Base-by-base conservation (phyloP, 805 yeast species). In the Metschnikowia anglica region DNA sequence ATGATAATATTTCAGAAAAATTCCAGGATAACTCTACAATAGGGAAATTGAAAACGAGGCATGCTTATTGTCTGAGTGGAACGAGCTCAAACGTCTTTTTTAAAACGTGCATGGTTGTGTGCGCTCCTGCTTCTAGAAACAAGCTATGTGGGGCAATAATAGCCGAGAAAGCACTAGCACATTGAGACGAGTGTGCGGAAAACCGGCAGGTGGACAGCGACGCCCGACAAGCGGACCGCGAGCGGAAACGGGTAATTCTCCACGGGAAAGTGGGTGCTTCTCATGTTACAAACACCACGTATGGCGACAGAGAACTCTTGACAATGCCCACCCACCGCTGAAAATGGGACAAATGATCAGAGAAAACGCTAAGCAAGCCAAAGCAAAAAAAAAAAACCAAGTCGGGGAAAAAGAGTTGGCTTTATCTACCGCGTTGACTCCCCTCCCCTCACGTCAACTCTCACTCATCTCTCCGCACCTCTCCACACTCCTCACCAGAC, bases 91-190 rank as follows among this genome's bases (percentile, higher is more conserved):
- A 3, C 17, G 4, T 21, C 24, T 18, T 20, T 18, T 20, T 12
- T 18, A 9, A 5, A 11, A 23, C 31, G 34, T 18, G 24, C 31
- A 27, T 27, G 19, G 16, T 9, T 11, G 32, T 25, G 21, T 27
- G 21, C 28, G 5, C 19, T 13, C 16, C 20, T n/a, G 33, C 40
- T 37, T 35, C 34, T 37, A 37, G 40, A 37, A 37, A 20, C n/a
- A n/a, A n/a, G n/a, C n/a, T n/a, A n/a, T n/a, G n/a, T n/a, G n/a
- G n/a, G n/a, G n/a, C n/a, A n/a, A n/a, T n/a, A n/a, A n/a, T n/a
- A n/a, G n/a, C n/a, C n/a, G n/a, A n/a, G n/a, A n/a, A n/a, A n/a
- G n/a, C n/a, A n/a, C n/a, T n/a, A n/a, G n/a, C n/a, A n/a, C n/a
- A n/a, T n/a, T n/a, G 19, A 23, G 15, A n/a, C n/a, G 9, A n/a